Evolutionary conservation across 2,329 filamentous ascomycete species (phyloP).

Genomic region (Keithomyces neogunnii): DNA sequence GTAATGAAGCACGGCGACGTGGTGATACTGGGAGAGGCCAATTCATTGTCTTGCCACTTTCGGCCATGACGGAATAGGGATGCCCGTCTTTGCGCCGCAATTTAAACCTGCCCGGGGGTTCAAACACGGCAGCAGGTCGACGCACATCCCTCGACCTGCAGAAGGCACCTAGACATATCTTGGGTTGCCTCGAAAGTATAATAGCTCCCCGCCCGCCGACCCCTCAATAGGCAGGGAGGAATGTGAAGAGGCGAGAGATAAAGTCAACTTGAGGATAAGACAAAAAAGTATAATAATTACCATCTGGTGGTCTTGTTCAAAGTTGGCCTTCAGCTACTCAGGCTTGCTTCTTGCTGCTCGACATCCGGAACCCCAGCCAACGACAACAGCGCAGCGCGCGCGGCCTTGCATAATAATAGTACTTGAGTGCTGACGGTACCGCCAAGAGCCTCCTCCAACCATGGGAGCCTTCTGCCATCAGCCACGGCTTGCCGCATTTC

Average conservation of each 20-base stretch:
- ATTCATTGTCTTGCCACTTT: not conserved
- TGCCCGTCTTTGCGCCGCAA: not conserved
- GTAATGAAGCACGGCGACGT: too few relatives aligned
- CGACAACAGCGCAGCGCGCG: too few relatives aligned
- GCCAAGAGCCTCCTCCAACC: too few relatives aligned
- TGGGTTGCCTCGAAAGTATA: slow-evolving; percentile 2
- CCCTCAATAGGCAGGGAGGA: not conserved
- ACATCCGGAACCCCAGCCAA: too few relatives aligned
- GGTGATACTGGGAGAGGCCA: not conserved
- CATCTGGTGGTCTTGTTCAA: not conserved
- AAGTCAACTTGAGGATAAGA: not conserved
- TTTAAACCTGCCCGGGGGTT: slow-evolving; percentile 4
- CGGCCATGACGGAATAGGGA: not conserved
- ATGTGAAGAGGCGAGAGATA: not conserved
- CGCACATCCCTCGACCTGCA: not conserved
- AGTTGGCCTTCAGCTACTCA: too few relatives aligned
- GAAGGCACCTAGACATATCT: slow-evolving; percentile 1
- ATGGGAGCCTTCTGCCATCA: slow-evolving; percentile 7
- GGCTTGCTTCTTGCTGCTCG: too few relatives aligned
- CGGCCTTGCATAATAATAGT: too few relatives aligned
- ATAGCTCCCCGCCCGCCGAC: slow-evolving; percentile 5
- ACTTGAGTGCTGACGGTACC: too few relatives aligned
- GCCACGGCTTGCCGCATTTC: slow-evolving; percentile 2
- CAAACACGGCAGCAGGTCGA: not conserved
- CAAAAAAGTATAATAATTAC: not conserved